These are phyloP conservation scores for Phytophthora foliorum DNA, from an alignment of 352 stramenopile species.

Conservation along the genomic window DNA sequence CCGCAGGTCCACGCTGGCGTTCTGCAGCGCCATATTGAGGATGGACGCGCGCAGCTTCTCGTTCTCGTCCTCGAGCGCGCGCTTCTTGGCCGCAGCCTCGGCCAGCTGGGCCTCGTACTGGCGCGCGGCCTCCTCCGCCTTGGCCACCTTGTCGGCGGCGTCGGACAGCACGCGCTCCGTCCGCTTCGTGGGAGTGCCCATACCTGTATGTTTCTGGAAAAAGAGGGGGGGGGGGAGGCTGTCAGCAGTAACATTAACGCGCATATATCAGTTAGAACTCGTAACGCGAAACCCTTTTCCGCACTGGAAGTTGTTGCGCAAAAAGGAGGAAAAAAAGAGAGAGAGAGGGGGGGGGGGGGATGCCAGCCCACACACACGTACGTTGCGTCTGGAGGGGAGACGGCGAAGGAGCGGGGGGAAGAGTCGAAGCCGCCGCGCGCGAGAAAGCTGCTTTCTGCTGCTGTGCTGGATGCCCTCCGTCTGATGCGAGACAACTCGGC, in stretches of 20 bases:
- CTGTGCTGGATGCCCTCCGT: slow-evolving; percentile 26
- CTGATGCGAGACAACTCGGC: slow-evolving; percentile 43
- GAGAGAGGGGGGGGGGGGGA: too few species aligned
- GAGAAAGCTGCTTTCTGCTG: slow-evolving; percentile 37
- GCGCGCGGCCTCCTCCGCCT: slow-evolving; percentile 70
- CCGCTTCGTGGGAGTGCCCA: slow-evolving; percentile 60
- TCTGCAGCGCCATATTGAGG: slow-evolving; percentile 77
- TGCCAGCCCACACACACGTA: too few species aligned
- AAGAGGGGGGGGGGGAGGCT: not conserved
- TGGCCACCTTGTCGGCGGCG: slow-evolving; percentile 75
- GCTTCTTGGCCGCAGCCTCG: slow-evolving; percentile 74
- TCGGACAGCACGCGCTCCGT: slow-evolving; percentile 79
- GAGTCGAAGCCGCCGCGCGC: slow-evolving; percentile 5
- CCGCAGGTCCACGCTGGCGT: slow-evolving; percentile 81
- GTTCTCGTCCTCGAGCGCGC: slow-evolving; percentile 82
- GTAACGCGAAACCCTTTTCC: not conserved
- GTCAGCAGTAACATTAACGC: not conserved
- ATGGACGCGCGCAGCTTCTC: slow-evolving; percentile 85
- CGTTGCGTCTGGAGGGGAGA: not conserved
- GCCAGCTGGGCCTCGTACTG: slow-evolving; percentile 63
- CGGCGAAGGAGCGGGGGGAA: not conserved
- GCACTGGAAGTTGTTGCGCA: not conserved
- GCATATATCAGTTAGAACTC: slow-evolving; percentile 1
- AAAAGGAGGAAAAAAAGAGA: not conserved
- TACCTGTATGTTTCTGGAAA: slow-evolving; percentile 26